phyloP scores from a whole-genome alignment of 306 rosid genomes.

The Calophaca sinica region DNA sequence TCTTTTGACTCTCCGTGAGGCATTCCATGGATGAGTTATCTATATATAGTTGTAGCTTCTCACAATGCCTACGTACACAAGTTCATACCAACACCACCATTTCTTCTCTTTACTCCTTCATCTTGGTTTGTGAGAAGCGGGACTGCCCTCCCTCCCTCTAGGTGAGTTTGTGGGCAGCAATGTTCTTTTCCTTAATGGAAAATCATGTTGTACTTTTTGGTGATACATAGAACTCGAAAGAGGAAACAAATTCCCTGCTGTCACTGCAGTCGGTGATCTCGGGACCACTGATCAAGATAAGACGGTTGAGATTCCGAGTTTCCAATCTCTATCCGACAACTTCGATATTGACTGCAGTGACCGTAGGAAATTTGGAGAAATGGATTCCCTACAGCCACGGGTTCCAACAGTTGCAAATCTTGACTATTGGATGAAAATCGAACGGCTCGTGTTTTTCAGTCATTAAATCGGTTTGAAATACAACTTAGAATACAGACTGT shows the following conservation, averaged over 20 bases:
- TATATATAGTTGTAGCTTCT: neutral
- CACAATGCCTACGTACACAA: neutral
- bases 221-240: neutral
- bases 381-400: too few relatives aligned
- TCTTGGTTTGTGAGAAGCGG: constrained; percentile 16
- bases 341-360: too few relatives aligned
- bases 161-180: neutral
- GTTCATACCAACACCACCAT: neutral
- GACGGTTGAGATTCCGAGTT: too few relatives aligned
- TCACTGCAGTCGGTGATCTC: too few relatives aligned
- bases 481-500: too few relatives aligned
- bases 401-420: too few relatives aligned
- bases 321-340: too few relatives aligned
- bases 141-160: constrained; percentile 10
- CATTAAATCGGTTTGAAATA: too few relatives aligned
- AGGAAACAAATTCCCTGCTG: neutral
- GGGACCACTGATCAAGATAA: too few relatives aligned
- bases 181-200: neutral
- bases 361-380: too few relatives aligned
- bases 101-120: constrained; percentile 1
- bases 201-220: neutral
- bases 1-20: neutral
- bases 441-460: too few relatives aligned
- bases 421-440: too few relatives aligned
- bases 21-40: neutral